Base-by-base conservation (phyloP, 257 asterid species). In the Rubia yunnanensis region DNA sequence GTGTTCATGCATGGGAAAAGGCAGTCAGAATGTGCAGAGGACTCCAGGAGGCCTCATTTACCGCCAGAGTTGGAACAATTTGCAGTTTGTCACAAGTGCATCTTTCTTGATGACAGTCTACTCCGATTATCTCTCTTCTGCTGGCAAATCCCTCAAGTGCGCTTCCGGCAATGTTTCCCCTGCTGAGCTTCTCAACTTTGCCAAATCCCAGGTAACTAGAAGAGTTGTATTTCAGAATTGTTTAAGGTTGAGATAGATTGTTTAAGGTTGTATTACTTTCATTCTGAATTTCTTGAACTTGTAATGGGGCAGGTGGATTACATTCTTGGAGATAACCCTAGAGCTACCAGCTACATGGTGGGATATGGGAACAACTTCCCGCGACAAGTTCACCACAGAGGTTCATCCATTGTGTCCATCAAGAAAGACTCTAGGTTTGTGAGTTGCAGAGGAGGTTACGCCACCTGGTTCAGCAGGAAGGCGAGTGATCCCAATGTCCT, bases 321-420 rank as follows among this genome's bases (percentile, higher is more conserved):
- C 82, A 88, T 94, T 68, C 92, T 94, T 23, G 99, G 99, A 60
- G 96, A 94, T 76, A 94, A 94, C 70, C 99, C 99, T 24, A 88
- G 99, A 39, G 99, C 95, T 32, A 90, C 99, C 28, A 94, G 99
- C 78, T 94, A 90, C 86, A 86, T 94, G 97, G 97, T 94, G 13
- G 99, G 99, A 41, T 94, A 94, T 52, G 99, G 99, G 41, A 89
- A 64, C 87, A 94, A 84, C 31, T 94, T 68, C 70, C 99, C 99
- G 0, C 74, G 65, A 70, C 92, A 94, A 82, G 99, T 94, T 66
- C 99, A 94, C 79, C 99, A 94, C 78, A 79, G 99, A 76, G 99
- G 77, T 60, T 86, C 99, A 5, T 94, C 99, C 22, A 94, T 94
- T 56, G 95, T 94, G 10, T 94, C 99, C 15, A 77, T 83, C 64